Evolutionary conservation across 768 basidiomycete genomes (phyloP).

Genomic region (Calocera viscosa): DNA sequence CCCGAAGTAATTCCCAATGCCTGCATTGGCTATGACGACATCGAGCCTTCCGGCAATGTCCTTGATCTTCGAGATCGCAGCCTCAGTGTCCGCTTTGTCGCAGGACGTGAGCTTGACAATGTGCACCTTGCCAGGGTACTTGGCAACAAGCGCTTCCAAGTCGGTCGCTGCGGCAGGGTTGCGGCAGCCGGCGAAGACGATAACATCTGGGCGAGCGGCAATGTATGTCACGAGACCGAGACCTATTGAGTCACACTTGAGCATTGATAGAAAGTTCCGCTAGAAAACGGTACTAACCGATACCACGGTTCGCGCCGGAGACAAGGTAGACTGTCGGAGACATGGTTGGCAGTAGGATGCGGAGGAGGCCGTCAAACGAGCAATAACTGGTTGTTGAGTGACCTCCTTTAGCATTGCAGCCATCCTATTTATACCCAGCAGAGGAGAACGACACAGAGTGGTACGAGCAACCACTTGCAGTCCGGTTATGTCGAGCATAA

Average conservation of each 20-base stretch:
- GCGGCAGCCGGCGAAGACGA: not conserved
- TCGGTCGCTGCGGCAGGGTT: not conserved
- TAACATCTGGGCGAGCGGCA: not conserved
- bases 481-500: too few relatives aligned
- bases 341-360: not conserved
- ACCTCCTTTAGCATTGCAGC: too few relatives aligned
- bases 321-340: not conserved
- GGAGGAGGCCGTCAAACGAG: too few relatives aligned
- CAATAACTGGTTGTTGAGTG: too few relatives aligned
- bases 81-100: conserved; percentile 13
- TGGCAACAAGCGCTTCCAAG: not conserved
- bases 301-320: not conserved
- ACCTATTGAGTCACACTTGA: not conserved
- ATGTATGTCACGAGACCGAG: not conserved
- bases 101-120: conserved; percentile 6
- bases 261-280: not conserved
- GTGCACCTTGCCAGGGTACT: not conserved
- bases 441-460: too few relatives aligned
- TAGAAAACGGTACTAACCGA: not conserved
- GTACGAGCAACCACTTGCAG: too few relatives aligned
- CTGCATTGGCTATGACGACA: conserved; percentile 21
- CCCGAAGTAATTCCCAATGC: conserved; percentile 10
- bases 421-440: too few relatives aligned
- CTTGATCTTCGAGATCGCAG: conserved; percentile 13
- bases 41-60: conserved; percentile 17